Evolutionary conservation across 1,139 yeast genomes (phyloP).

Genomic region (Candida sp.): DNA sequence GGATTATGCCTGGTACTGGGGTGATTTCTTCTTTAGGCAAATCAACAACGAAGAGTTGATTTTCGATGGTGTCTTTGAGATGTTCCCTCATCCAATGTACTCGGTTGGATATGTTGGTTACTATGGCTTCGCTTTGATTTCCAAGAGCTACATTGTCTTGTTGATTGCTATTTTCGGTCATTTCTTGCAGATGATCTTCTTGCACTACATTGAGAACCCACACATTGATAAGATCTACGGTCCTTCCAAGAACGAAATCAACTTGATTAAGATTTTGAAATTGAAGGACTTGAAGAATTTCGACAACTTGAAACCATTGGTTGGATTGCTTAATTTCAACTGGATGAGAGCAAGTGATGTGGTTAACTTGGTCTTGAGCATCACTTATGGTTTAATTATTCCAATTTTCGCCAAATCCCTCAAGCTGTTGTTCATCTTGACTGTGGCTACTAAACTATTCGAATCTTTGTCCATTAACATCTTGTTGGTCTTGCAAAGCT

Average conservation of each 20-base stretch:
- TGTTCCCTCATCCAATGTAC: conserved; percentile 96
- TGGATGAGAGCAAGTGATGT: conserved; percentile 69
- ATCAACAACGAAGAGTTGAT: conserved; percentile 75
- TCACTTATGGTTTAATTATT: conserved; percentile 47
- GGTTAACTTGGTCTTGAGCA: conserved; percentile 52
- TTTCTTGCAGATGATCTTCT: conserved; percentile 76
- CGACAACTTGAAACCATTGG: conserved; percentile 62
- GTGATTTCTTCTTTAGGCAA: conserved; percentile 87
- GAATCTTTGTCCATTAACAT: conserved; percentile 59
- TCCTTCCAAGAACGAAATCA: conserved; percentile 43
- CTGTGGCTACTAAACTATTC: conserved; percentile 54
- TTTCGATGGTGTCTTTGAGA: conserved; percentile 90
- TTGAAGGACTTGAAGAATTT: conserved; percentile 49
- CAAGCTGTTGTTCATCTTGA: conserved; percentile 45
- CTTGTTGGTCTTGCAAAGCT: conserved; percentile 64
- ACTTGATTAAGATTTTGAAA: conserved; percentile 38
- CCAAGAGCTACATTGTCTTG: conserved; percentile 76
- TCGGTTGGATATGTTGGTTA: conserved; percentile 90
- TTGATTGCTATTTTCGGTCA: conserved; percentile 79
- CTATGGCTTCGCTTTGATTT: conserved; percentile 81
- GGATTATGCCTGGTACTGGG: conserved; percentile 97
- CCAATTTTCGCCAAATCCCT: conserved; percentile 40
- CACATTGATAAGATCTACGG: conserved; percentile 86
- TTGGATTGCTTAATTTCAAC: conserved; percentile 68
- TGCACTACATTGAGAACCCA: conserved; percentile 83